Evolutionary conservation across 139 green algal species (phyloP), one percentile per base, ranked within the genome.

Genomic region (Micromonas commoda): DNA sequence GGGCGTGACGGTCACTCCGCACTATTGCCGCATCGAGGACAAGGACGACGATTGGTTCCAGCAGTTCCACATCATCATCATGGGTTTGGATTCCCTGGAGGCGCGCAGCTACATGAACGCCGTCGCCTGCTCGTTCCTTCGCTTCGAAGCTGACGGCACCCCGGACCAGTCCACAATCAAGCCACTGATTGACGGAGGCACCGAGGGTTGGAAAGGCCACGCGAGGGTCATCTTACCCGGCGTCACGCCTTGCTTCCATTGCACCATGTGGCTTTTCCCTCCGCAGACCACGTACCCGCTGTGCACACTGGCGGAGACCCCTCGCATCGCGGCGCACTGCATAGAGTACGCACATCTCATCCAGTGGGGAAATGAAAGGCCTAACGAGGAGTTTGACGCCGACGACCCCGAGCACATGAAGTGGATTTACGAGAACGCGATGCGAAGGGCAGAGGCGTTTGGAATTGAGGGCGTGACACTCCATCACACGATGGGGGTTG

Each of bases 261-360:
- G 96, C 91, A 99, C 95, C 26, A 87, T 98, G 9, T 99, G 96
- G 96, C 92, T 99, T 0, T 99, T 99, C 85, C 96, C 96, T 57
- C 96, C 96, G 1, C 95, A 97, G 81, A 90, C 85, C 71, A 97
- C 93, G 76, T 99, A 96, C 82, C 96, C 96, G 23, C 88, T 99
- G 16, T 99, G 96, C 88, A 98, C 95, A 23, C 82, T 98, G 1
- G 95, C 95, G 26, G 85, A 89, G 45, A 89, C 85, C 26, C 85
- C 85, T 2, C 77, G 85, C 0, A 96, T 87, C 0, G 84, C 96
- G 3, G 91, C 92, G 16, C 96, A 99, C 86, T 99, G 96, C 86
- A 97, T 99, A 52, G 96, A 99, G 87, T 99, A 97, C 70, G 94
- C 88, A 9, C 90, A 98, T 70, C 86, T 99, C 31, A 96, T 99